Evolutionary conservation across 2,329 filamentous ascomycete genomes (phyloP).

Genomic region (Talaromyces sp.): DNA sequence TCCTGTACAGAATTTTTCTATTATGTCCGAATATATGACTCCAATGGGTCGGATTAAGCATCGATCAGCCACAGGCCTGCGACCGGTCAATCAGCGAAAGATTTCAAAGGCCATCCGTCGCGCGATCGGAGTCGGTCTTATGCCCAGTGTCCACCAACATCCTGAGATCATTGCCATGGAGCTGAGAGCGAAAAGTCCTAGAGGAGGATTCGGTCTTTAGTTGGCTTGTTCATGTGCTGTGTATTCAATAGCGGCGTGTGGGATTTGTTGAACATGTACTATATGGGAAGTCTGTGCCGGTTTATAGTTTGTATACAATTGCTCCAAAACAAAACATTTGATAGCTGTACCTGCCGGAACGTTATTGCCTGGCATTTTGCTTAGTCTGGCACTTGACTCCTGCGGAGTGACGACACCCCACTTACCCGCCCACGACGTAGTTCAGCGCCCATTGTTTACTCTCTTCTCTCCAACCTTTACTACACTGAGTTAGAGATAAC

Average conservation of each 20-base stretch:
- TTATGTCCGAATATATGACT: conserved; percentile 86
- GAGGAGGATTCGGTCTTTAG: conserved; percentile 22
- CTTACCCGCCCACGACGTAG: not conserved
- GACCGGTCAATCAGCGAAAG: conserved; percentile 86
- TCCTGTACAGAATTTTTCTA: conserved; percentile 72
- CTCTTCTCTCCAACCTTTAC: not conserved
- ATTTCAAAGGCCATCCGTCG: conserved; percentile 89
- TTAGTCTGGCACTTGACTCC: not conserved
- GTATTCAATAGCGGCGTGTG: not conserved
- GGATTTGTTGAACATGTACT: conserved; percentile 4
- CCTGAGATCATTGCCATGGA: conserved; percentile 67
- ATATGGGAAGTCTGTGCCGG: not conserved
- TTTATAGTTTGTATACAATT: not conserved
- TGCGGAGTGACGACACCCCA: conserved; percentile 3
- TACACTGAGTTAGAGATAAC: not conserved
- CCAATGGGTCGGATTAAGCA: conserved; percentile 80
- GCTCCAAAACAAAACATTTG: not conserved
- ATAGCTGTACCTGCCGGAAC: not conserved
- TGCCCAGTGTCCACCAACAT: conserved; percentile 87
- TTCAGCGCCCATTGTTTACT: not conserved
- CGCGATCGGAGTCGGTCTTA: conserved; percentile 82
- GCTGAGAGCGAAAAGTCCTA: conserved; percentile 24
- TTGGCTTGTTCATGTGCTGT: conserved; percentile 4
- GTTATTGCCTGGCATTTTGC: not conserved
- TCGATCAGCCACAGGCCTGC: conserved; percentile 70